Percentiles rank a stretch among this genome's conserved stretches.
Conservation (phyloP, 306 rosid species). For the Fragaria nilgerrensis region DNA sequence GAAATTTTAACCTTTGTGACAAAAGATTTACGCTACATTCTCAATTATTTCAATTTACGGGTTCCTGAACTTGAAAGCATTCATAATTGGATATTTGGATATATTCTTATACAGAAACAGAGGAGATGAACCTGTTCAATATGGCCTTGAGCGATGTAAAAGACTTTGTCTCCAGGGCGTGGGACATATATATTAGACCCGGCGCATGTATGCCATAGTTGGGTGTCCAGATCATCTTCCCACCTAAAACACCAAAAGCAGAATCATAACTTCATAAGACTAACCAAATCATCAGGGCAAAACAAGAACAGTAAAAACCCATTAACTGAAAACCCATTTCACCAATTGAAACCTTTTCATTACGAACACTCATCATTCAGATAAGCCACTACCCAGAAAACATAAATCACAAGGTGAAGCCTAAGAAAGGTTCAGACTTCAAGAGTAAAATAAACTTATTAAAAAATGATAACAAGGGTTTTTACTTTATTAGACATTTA, state of each 20-base stretch:
- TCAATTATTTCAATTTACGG: background rate
- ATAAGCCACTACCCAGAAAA: background rate
- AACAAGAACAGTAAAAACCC: background rate
- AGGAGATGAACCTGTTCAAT: slow-evolving; percentile 60
- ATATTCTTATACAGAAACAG: background rate
- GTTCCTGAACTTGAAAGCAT: background rate
- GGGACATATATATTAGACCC: slow-evolving; percentile 52
- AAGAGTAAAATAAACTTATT: background rate
- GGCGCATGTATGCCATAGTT: slow-evolving; percentile 55
- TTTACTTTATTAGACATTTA: too few species aligned
- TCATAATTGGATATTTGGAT: background rate
- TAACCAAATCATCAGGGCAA: background rate
- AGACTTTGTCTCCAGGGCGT: slow-evolving; percentile 41
- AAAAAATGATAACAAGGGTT: background rate
- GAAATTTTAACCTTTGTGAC: background rate
- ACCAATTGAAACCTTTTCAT: background rate
- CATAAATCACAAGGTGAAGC: background rate
- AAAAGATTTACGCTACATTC: background rate
- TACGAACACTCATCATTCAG: background rate
- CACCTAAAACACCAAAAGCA: slow-evolving; percentile 25
- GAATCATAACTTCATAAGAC: background rate
- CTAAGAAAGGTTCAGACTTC: background rate
- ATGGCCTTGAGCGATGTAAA: slow-evolving; percentile 71
- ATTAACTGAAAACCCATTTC: slow-evolving; percentile 3
- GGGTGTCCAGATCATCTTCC: slow-evolving; percentile 23